Base-by-base conservation (phyloP, 768 basidiomycete genomes). In the Trametes cingulata region DNA sequence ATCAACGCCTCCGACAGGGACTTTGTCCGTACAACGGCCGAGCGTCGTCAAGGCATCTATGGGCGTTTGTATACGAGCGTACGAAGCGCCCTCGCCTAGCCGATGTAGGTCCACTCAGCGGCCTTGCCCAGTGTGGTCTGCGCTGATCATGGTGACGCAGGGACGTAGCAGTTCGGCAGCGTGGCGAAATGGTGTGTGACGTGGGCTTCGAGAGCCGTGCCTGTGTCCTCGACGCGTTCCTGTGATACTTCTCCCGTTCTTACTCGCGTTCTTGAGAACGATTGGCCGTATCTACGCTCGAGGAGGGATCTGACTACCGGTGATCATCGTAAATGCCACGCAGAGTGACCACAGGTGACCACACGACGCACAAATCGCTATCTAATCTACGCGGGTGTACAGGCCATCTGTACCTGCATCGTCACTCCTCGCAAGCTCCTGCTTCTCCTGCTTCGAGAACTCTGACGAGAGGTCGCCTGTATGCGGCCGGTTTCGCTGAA, bases 261-360 rank as follows among this genome's bases (percentile, higher is more conserved):
- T 24, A 40, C 14, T 29, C 14, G 9, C 35, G 35, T 50, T 51
- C 48, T 49, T 29, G 48, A 49, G 48, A 24, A 25, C 42, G 57
- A 52, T 43, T 43, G 43, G 45, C 51, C 43, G 27, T 45, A 60
- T 48, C 40, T 48, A 12, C 5, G 47, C 27, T 53, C 54, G 43
- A 46, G 19, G 55, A n/a, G 45, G 24, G 46, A 60, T 60, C 59
- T 60, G 43, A 51, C 46, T 48, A 39, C 59, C 59, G 59, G 59
- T 35, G 52, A 48, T 54, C 52, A 48, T 41, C 40, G 37, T 54
- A 52, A 60, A 60, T 40, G 52, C 59, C 59, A 54, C 29, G 24
- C 4, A 4, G 4, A 33, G 10, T 33, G 10, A 10, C 10, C 29
- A 33, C 29, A 5, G 29, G 29, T 33, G 6, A 33, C 9, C 33